Evolutionary conservation across 2,329 filamentous ascomycete genomes (phyloP).

Genomic region (Fonsecaea erecta): DNA sequence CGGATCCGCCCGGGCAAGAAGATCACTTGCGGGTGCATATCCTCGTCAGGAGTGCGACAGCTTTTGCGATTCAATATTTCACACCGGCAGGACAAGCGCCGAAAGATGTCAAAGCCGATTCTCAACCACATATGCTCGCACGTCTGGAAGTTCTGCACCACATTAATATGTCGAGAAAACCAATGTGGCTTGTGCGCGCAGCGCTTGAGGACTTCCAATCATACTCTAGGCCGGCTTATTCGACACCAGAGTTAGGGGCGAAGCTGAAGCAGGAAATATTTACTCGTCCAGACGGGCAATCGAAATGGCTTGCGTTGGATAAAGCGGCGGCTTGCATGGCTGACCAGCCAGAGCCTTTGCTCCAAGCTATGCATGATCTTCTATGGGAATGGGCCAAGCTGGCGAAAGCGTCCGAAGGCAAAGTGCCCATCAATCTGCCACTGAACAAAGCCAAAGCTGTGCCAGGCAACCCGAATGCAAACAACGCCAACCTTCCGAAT

Average conservation of each 20-base stretch:
- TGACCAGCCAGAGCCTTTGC: conserved; percentile 30
- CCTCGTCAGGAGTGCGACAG: conserved; percentile 27
- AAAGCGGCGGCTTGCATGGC: conserved; percentile 31
- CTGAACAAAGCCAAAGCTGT: conserved; percentile 11
- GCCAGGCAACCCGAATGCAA: neutral
- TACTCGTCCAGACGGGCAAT: conserved; percentile 16
- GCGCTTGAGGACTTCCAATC: conserved; percentile 36
- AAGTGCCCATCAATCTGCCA: neutral
- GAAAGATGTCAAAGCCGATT: conserved; percentile 20
- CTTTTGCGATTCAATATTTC: conserved; percentile 35
- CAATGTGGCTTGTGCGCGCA: conserved; percentile 35
- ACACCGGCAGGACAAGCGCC: conserved; percentile 18
- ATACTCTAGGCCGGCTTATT: conserved; percentile 35
- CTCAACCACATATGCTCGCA: conserved; percentile 31
- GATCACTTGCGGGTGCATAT: conserved; percentile 32
- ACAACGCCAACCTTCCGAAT: conserved; percentile 10
- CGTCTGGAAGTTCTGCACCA: conserved; percentile 36
- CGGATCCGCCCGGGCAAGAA: conserved; percentile 2
- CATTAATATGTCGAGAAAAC: conserved; percentile 20
- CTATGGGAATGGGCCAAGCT: conserved; percentile 32
- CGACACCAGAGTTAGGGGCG: conserved; percentile 25
- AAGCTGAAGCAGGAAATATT: conserved; percentile 36
- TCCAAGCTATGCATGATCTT: conserved; percentile 33
- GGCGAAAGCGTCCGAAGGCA: conserved; percentile 12
- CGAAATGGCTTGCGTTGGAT: conserved; percentile 34